Evolutionary conservation across 129 eudicot genomes (phyloP).

Genomic region (Flaveria linearis): DNA sequence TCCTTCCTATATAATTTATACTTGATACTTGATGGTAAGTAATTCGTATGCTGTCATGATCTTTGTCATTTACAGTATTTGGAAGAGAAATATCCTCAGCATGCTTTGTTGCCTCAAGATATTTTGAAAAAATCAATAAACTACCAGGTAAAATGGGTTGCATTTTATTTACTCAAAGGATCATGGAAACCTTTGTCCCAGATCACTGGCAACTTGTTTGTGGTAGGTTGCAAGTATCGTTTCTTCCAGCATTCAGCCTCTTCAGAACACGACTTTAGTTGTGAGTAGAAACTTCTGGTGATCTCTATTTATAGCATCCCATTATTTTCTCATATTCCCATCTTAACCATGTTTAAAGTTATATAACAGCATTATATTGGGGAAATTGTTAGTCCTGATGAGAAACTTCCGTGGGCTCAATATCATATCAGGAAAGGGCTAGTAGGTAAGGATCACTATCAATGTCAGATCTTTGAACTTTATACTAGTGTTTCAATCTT

Average conservation of each 20-base stretch:
- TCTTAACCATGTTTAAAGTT: not conserved
- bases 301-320: not conserved
- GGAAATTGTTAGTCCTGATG: constrained; percentile 58
- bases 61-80: constrained; percentile 55
- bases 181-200: not conserved
- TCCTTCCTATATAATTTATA: constrained; percentile 22
- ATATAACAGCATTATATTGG: constrained; percentile 46
- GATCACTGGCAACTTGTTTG: constrained; percentile 3
- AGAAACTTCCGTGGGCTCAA: constrained; percentile 65
- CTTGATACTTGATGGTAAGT: not conserved
- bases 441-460: constrained; percentile 40
- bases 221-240: constrained; percentile 80
- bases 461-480: not conserved
- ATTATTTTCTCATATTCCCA: not conserved
- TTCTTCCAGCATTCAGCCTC: constrained; percentile 80
- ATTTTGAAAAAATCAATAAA: constrained; percentile 62
- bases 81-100: constrained; percentile 86
- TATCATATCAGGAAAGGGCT: constrained; percentile 66
- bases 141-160: constrained; percentile 57
- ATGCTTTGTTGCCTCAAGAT: constrained; percentile 74
- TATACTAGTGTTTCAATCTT: not conserved
- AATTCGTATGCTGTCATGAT: not conserved
- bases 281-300: constrained; percentile 37
- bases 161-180: constrained; percentile 13
- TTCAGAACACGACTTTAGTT: constrained; percentile 55